These are phyloP conservation scores for Dacryopinax spathularia DNA, from an alignment of 768 basidiomycete species.

Conservation along the genomic window DNA sequence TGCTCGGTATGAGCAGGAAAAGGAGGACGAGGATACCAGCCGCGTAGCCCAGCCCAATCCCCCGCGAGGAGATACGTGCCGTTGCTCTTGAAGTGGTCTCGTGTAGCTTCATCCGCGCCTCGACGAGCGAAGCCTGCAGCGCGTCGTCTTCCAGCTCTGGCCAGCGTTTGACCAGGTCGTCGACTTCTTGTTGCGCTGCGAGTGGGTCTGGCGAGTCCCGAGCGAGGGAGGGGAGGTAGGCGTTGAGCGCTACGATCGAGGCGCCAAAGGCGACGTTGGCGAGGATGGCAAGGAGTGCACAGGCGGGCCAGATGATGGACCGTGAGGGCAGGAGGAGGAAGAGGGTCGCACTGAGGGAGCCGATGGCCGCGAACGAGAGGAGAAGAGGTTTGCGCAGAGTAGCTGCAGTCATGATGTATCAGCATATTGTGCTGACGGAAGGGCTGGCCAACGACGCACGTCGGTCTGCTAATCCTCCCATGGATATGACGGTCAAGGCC, in stretches of 20 bases:
- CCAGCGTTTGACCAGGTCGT: neutral
- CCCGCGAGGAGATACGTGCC: conserved; percentile 68
- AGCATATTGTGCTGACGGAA: neutral
- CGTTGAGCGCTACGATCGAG: conserved; percentile 77
- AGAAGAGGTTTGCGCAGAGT: conserved; percentile 66
- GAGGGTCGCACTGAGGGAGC: conserved; percentile 48
- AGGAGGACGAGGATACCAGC: conserved; percentile 67
- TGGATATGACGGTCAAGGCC: conserved; percentile 87
- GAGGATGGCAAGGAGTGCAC: conserved; percentile 52
- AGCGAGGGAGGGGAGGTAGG: conserved; percentile 67
- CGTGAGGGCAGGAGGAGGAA: conserved; percentile 64
- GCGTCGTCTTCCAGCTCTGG: neutral
- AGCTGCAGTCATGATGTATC: conserved; percentile 24
- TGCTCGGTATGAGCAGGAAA: conserved; percentile 67
- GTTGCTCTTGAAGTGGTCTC: conserved; percentile 53
- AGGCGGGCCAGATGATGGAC: conserved; percentile 53
- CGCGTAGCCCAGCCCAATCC: conserved; percentile 73
- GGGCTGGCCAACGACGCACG: conserved; percentile 37
- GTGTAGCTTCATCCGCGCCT: conserved; percentile 35
- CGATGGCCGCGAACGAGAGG: conserved; percentile 55
- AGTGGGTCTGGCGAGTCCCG: conserved; percentile 35
- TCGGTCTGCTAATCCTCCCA: conserved; percentile 82
- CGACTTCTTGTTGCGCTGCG: conserved; percentile 7
- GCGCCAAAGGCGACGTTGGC: conserved; percentile 82
- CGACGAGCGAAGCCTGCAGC: neutral